These are phyloP conservation scores for Castanospermum australe DNA, from an alignment of 306 rosid species.

Conservation along the genomic window DNA sequence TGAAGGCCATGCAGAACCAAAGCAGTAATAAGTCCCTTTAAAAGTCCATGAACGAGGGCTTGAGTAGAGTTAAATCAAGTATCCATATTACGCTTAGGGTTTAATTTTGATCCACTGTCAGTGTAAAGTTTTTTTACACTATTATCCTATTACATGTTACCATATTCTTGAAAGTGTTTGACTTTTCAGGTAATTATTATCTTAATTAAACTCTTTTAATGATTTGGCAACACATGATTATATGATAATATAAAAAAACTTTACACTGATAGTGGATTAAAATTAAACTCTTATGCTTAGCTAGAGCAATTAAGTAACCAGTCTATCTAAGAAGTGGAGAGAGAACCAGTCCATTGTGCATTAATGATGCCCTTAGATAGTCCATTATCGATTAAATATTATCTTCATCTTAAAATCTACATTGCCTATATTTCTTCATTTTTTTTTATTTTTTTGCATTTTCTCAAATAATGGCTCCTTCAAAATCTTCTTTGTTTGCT, in stretches of 20 bases:
- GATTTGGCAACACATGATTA: too few species aligned
- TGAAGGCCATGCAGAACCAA: neutral
- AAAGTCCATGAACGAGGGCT: neutral
- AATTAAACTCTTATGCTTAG: too few species aligned
- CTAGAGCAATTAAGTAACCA: neutral
- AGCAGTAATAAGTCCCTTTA: neutral
- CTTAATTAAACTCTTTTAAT: too few species aligned
- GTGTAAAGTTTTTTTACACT: too few species aligned
- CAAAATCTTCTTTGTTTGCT: constrained; percentile 10
- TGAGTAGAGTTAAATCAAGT: neutral
- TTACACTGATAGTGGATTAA: too few species aligned
- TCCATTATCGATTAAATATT: neutral
- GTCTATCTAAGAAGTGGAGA: neutral
- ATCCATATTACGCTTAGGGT: constrained; percentile 1
- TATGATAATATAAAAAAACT: too few species aligned
- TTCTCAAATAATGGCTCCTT: neutral
- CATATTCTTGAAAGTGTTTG: too few species aligned
- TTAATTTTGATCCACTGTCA: too few species aligned
- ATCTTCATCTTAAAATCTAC: neutral
- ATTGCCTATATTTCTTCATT: neutral
- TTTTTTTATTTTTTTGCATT: neutral
- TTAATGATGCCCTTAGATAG: neutral
- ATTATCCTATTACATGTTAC: too few species aligned
- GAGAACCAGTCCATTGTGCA: constrained; percentile 9
- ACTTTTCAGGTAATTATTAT: too few species aligned